These are phyloP conservation scores for Fusarium fujikuroi DNA, from an alignment of 2,329 filamentous ascomycete species.

Conservation along the genomic window DNA sequence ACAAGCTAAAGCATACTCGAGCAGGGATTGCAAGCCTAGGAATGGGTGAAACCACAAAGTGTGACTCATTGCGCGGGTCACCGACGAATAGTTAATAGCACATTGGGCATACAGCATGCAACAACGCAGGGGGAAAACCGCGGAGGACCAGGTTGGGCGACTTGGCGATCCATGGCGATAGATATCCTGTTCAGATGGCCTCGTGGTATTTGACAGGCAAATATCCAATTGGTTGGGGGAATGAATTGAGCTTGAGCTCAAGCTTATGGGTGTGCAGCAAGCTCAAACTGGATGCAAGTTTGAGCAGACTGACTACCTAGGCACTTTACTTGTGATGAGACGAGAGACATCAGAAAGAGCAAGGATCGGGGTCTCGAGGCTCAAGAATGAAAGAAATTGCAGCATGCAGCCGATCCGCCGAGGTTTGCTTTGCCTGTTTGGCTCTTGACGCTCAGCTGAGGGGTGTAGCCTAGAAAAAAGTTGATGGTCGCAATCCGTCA, in stretches of 20 bases:
- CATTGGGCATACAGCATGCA: constrained; percentile 32
- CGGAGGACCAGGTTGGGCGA: constrained; percentile 22
- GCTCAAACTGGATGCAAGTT: constrained; percentile 3
- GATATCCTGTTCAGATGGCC: constrained; percentile 11
- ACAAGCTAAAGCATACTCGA: constrained; percentile 34
- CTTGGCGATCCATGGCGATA: constrained; percentile 19
- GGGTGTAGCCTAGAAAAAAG: constrained; percentile 38
- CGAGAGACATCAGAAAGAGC: constrained; percentile 29
- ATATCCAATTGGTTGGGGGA: constrained; percentile 16
- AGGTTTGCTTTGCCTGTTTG: constrained; percentile 42
- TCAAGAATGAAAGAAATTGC: constrained; percentile 45
- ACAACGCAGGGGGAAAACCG: constrained; percentile 26
- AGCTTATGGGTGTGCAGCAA: constrained; percentile 2
- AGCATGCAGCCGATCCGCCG: constrained; percentile 42
- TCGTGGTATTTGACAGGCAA: constrained; percentile 18
- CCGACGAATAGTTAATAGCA: constrained; percentile 38
- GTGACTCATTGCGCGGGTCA: constrained; percentile 44
- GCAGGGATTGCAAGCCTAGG: constrained; percentile 41
- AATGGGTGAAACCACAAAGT: constrained; percentile 45
- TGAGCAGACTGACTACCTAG: background rate
- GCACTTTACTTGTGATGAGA: constrained; percentile 26
- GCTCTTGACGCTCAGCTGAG: constrained; percentile 39
- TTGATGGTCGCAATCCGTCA: constrained; percentile 19
- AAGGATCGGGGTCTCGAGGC: constrained; percentile 23
- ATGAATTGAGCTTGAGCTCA: constrained; percentile 27